phyloP scores from a whole-genome alignment of 75 land plant genomes.

The Sequoiadendron giganteum region DNA sequence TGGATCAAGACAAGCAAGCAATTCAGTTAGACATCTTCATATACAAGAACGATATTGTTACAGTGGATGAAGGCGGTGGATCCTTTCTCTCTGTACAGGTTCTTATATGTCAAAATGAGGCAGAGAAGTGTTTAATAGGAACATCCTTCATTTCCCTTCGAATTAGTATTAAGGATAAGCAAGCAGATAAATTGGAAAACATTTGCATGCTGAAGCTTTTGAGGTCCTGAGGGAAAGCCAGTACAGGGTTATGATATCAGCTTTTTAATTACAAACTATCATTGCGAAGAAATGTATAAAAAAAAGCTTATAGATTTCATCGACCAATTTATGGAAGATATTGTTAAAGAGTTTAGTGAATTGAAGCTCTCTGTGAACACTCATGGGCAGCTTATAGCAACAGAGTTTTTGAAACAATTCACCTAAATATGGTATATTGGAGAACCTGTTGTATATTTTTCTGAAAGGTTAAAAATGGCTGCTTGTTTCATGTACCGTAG shows the following conservation, averaged over 20 bases:
- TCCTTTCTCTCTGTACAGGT: no score
- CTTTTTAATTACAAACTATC: conserved; percentile 93
- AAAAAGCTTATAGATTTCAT: conserved; percentile 96
- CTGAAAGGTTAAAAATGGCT: background rate
- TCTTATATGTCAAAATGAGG: no score
- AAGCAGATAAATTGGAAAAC: conserved; percentile 95
- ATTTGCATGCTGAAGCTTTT: conserved; percentile 98
- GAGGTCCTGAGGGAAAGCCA: conserved; percentile 93
- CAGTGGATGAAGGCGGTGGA: no score
- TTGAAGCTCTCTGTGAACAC: conserved; percentile 96
- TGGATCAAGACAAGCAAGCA: no score
- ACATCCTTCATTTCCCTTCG: no score
- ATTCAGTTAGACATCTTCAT: no score
- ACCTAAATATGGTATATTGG: conserved; percentile 22
- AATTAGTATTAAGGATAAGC: conserved; percentile 64
- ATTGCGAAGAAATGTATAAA: conserved; percentile 97
- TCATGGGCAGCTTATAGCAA: conserved; percentile 88
- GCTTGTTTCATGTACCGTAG: no score
- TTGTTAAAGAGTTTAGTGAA: conserved; percentile 96
- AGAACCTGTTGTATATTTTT: background rate
- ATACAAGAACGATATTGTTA: no score
- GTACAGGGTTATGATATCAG: conserved; percentile 99
- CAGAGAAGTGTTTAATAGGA: no score
- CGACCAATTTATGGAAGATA: conserved; percentile 97
- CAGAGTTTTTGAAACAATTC: conserved; percentile 93